Base-by-base conservation (phyloP, 768 basidiomycete species). In the Leccinum aurantiacum region DNA sequence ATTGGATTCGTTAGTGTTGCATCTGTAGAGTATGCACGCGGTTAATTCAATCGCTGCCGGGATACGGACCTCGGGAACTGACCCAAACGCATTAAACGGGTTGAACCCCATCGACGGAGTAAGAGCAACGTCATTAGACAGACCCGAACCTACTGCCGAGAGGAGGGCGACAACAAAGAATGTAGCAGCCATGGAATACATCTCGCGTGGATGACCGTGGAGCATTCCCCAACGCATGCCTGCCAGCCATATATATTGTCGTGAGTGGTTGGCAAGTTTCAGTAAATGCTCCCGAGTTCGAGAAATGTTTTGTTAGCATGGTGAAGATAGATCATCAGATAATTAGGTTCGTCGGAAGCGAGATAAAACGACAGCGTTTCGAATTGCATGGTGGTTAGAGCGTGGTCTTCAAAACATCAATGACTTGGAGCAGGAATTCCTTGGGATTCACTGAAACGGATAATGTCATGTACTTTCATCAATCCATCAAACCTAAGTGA, bases 61-160 rank as follows among this genome's bases (percentile, higher is more conserved):
- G 7, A 35, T 22, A 11, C 24, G 17, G 33, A 9, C 1, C 15
- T 15, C 4, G 19, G 3, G 33, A 24, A 56, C 63, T 44, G 15
- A 64, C 63, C 10, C 7, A 31, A 56, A 62, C 9, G 57, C 60
- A 25, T 59, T 64, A 14, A 59, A 64, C 25, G 60, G 60, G 46
- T 64, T 64, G 57, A 60, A 62, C 17, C 63, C 63, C 60, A 62
- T 63, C 3, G 63, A 24, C 4, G 63, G 63, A 3, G 63, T 57
- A 38, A 24, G 52, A 46, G 60, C 58, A 8, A 51, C 47, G n/a
- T 55, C 60, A 33, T 64, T 62, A 5, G 59, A 11, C 15, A 64
- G 17, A 15, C 37, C 57, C 1, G 11, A 22, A 14, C 13, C 35
- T 35, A 14, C 35, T 5, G 52, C 2, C 2, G 38, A 41, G 6